Evolutionary conservation across 1,284 basidiomycete species (phyloP).

Genomic region (Ceratobasidium sp.): DNA sequence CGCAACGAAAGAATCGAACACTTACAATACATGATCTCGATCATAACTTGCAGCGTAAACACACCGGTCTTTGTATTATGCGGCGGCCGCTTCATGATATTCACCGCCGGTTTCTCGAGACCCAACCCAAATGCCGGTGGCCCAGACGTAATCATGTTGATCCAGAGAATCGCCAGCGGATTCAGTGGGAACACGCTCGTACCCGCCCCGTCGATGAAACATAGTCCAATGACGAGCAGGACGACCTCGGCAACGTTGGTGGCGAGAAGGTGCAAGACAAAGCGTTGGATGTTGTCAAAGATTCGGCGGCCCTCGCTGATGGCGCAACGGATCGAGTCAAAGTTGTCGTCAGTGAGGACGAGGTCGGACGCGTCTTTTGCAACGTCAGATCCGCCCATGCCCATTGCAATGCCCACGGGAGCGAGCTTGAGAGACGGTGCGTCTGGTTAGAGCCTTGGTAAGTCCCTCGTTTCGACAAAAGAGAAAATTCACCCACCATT

Average conservation of each 20-base stretch:
- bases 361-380: slow-evolving; percentile 74
- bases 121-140: slow-evolving; percentile 74
- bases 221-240: slow-evolving; percentile 73
- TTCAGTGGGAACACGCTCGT: slow-evolving; percentile 76
- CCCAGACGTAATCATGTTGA: slow-evolving; percentile 63
- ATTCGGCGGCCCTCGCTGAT: slow-evolving; percentile 71
- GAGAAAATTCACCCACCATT: slow-evolving; percentile 58
- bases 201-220: slow-evolving; percentile 70
- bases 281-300: slow-evolving; percentile 64
- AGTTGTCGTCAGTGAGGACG: slow-evolving; percentile 80
- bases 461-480: not conserved
- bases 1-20: not conserved
- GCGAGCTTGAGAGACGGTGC: slow-evolving; percentile 68
- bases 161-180: slow-evolving; percentile 70
- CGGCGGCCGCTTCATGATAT: slow-evolving; percentile 72
- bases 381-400: slow-evolving; percentile 75
- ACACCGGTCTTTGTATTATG: slow-evolving; percentile 65
- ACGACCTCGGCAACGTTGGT: slow-evolving; percentile 75
- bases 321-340: slow-evolving; percentile 76
- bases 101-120: slow-evolving; percentile 67
- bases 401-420: slow-evolving; percentile 79
- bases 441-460: slow-evolving; percentile 51
- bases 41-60: slow-evolving; percentile 65
- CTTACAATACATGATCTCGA: slow-evolving; percentile 65
- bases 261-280: slow-evolving; percentile 66